Evolutionary conservation across 257 asterid genomes (phyloP).

Genomic region (Solanum sparsipilum): DNA sequence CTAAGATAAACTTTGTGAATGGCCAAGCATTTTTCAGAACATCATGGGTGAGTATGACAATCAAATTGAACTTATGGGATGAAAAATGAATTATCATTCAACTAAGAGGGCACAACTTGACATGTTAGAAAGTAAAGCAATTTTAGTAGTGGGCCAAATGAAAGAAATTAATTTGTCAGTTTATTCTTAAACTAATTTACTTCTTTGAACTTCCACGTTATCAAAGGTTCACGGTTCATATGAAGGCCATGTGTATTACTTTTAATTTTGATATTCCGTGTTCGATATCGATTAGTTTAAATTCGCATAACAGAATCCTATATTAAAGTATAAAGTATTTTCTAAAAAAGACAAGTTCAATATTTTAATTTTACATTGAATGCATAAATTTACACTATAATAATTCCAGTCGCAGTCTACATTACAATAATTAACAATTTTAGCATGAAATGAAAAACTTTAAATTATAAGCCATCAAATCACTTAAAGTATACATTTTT

Average conservation of each 20-base stretch:
- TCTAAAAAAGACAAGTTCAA: no score
- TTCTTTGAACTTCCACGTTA: not conserved
- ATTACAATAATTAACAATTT: not conserved
- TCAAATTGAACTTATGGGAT: not conserved
- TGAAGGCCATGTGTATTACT: not conserved
- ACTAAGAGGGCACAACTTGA: not conserved
- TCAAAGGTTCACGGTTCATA: not conserved
- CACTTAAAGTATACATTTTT: not conserved
- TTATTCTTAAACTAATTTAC: not conserved
- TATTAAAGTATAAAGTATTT: not conserved
- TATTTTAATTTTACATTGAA: no score
- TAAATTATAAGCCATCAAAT: not conserved
- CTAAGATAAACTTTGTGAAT: not conserved
- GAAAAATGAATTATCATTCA: not conserved
- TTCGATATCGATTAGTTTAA: not conserved
- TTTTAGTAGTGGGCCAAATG: not conserved
- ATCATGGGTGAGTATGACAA: not conserved
- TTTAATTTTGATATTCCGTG: not conserved
- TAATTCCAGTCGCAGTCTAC: not conserved
- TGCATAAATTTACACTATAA: not conserved
- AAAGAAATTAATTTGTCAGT: not conserved
- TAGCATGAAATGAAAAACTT: not conserved
- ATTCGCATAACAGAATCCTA: accelerated
- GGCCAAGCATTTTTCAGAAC: not conserved
- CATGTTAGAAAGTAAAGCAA: not conserved